Conservation (phyloP, 2,329 filamentous ascomycete species). For the Scedosporium aurantiacum region DNA sequence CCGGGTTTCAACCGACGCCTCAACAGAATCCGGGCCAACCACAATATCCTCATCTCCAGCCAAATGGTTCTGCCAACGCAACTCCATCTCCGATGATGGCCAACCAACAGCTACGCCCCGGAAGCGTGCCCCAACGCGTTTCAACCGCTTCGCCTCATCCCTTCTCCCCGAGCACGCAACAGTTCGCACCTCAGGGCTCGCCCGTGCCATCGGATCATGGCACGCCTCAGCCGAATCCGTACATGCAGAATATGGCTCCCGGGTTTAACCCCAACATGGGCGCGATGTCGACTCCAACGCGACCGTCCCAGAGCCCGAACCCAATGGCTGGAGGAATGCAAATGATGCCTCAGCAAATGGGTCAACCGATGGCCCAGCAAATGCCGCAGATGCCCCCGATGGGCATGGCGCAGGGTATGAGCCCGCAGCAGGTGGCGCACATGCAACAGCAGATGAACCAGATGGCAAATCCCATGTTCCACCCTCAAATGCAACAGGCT, state of each 20-base stretch:
- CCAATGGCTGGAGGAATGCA: constrained; percentile 36
- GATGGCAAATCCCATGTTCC: constrained; percentile 22
- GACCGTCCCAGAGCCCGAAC: constrained; percentile 44
- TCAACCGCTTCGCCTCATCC: constrained; percentile 88
- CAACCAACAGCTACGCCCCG: constrained; percentile 66
- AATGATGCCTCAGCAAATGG: constrained; percentile 44
- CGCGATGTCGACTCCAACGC: constrained; percentile 42
- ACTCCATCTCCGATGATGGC: constrained; percentile 90
- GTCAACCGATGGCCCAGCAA: constrained; percentile 23
- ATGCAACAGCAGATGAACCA: constrained; percentile 31
- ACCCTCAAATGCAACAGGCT: constrained; percentile 29
- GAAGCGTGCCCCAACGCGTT: constrained; percentile 66
- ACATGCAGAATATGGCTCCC: constrained; percentile 49
- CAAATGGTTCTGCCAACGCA: constrained; percentile 68
- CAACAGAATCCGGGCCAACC: constrained; percentile 53
- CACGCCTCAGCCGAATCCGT: constrained; percentile 65
- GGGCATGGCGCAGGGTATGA: constrained; percentile 16
- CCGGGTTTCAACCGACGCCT: constrained; percentile 54
- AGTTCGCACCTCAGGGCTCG: constrained; percentile 62
- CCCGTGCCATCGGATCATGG: constrained; percentile 67
- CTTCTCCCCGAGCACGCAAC: constrained; percentile 67
- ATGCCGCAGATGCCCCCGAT: constrained; percentile 22
- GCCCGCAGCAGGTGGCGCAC: constrained; percentile 27
- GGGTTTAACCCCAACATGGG: constrained; percentile 49
- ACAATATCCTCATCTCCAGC: constrained; percentile 72